Evolutionary conservation across 108 stramenopile species (phyloP).

Genomic region (Cyclotella baltica): DNA sequence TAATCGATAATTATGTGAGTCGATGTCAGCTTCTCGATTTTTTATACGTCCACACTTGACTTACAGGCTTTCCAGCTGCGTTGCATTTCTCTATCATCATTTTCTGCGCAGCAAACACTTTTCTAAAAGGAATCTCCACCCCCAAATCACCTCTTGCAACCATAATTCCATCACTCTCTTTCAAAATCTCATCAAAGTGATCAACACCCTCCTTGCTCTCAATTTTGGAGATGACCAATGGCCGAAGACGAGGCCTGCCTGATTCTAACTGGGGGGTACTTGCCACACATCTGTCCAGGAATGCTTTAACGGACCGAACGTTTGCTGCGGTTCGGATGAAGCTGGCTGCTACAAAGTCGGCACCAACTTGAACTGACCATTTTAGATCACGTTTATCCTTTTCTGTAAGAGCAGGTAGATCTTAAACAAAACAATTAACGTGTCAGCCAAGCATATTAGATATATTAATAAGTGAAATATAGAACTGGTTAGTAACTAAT

Average conservation of each 20-base stretch:
- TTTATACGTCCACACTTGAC: slow-evolving; percentile 66
- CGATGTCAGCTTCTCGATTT: neutral
- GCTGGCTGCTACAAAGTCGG: slow-evolving; percentile 90
- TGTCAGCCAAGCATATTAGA: no score
- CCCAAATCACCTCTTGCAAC: slow-evolving; percentile 89
- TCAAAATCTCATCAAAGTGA: slow-evolving; percentile 84
- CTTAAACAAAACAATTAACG: no score
- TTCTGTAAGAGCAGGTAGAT: slow-evolving; percentile 87
- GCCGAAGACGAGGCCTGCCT: slow-evolving; percentile 48
- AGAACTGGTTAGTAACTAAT: no score
- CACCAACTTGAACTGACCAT: slow-evolving; percentile 73
- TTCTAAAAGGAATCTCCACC: slow-evolving; percentile 86
- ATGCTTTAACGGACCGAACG: slow-evolving; percentile 77
- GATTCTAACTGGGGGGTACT: slow-evolving; percentile 51
- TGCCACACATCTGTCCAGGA: slow-evolving; percentile 71
- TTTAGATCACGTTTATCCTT: slow-evolving; percentile 88
- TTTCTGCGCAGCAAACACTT: slow-evolving; percentile 91
- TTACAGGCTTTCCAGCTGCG: slow-evolving; percentile 75
- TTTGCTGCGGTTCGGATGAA: slow-evolving; percentile 88
- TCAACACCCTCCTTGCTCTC: slow-evolving; percentile 90
- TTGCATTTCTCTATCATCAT: slow-evolving; percentile 88
- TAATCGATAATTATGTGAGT: neutral
- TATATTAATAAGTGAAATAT: no score
- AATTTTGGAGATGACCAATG: slow-evolving; percentile 89
- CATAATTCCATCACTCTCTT: slow-evolving; percentile 88